Evolutionary conservation across 2,329 filamentous ascomycete genomes (phyloP), one percentile per base, ranked within the genome.

Genomic region (Penicillium occitanis): DNA sequence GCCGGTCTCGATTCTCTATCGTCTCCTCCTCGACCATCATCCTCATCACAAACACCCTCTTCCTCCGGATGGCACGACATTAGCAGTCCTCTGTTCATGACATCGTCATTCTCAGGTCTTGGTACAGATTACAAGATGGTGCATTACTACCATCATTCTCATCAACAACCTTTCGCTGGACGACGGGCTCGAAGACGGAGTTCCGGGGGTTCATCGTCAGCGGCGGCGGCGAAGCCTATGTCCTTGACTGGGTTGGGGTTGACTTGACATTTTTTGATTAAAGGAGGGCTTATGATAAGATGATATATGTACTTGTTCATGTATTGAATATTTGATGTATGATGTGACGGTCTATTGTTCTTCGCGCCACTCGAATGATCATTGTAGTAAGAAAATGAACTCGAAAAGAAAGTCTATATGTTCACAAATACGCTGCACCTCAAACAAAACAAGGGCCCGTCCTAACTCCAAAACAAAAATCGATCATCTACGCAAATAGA

Each of bases 201-300:
- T 68, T 69, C 22, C 61, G 57, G n/a, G 61, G 55, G 10, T 61
- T 69, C 13, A 67, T 73, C 42, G 67, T 67, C 22, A 69, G 72
- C 10, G 67, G 67, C 22, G 69, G 72, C 10, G 17, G 22, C 59
- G 22, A 61, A 63, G 51, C 25, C 37, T 6, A 42, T 48, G 22
- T 40, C 60, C 50, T 14, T 63, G 19, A 63, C 60, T 30, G 64
- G 64, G 22, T 33, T 66, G n/a, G 64, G 64, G 5, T 42, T 66
- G 59, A 40, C 30, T 17, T 62, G 40, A 61, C 55, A 40, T n/a
- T 5, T 13, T 13, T 40, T 65, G 17, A 28, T 35, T 6, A 11
- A 2, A 13, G n/a, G n/a, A 55, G n/a, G 28, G 14, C 30, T 35
- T 10, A 55, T 55, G 51, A 55, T 35, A 37, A 55, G 30, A 55